Evolutionary conservation across 202 grass and related monocot species (phyloP).

Genomic region (Setaria viridis): DNA sequence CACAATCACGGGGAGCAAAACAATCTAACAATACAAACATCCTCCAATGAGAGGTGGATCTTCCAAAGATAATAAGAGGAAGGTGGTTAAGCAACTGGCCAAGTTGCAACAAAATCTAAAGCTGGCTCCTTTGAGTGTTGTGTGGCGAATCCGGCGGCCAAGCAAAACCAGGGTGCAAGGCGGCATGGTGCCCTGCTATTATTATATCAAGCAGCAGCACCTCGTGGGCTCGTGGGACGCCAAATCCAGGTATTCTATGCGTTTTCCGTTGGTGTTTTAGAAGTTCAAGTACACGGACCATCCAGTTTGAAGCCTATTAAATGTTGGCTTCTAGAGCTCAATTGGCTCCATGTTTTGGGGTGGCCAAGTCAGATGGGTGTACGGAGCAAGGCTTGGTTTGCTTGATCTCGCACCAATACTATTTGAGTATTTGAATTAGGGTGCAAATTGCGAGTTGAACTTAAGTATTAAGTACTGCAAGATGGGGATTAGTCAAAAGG

Average conservation of each 20-base stretch:
- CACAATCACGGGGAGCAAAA: neutral
- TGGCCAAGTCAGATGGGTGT: neutral
- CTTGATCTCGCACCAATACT: slow-evolving; percentile 16
- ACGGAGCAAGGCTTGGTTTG: slow-evolving; percentile 3
- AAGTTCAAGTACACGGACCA: slow-evolving; percentile 1
- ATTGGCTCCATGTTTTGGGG: neutral
- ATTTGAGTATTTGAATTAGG: neutral
- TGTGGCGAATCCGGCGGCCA: slow-evolving; percentile 43
- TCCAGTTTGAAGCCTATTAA: slow-evolving; percentile 22
- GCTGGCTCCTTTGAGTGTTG: slow-evolving; percentile 53
- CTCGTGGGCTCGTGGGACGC: slow-evolving; percentile 29
- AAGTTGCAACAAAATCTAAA: slow-evolving; percentile 58
- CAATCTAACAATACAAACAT: slow-evolving; percentile 1
- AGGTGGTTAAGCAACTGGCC: slow-evolving; percentile 39
- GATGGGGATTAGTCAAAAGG: neutral
- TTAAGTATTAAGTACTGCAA: neutral
- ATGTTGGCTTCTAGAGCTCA: neutral
- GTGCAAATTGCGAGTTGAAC: slow-evolving; percentile 19
- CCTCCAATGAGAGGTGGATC: slow-evolving; percentile 34
- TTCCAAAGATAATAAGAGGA: slow-evolving; percentile 36
- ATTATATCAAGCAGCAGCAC: neutral
- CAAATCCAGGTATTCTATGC: slow-evolving; percentile 11
- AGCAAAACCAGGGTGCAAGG: slow-evolving; percentile 39
- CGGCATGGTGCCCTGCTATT: slow-evolving; percentile 12
- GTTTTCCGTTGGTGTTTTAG: neutral